Evolutionary conservation across 768 basidiomycete species (phyloP).

Genomic region (Leccinellum luteum): DNA sequence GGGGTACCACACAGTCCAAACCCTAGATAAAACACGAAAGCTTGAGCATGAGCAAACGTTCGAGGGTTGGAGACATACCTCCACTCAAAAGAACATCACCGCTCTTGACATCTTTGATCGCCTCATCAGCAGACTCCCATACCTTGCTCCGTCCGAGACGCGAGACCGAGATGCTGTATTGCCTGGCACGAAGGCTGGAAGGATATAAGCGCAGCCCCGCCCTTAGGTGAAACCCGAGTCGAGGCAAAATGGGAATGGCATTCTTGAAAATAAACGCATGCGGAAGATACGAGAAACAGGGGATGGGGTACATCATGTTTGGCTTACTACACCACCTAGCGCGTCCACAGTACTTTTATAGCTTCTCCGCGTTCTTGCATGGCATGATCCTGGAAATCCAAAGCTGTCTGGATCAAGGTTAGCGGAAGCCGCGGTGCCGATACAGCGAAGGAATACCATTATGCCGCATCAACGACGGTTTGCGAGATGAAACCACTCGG

Average conservation of each 20-base stretch:
- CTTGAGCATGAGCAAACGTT: neutral
- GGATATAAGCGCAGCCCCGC: constrained; percentile 5
- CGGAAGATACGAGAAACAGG: neutral
- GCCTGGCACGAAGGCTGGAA: neutral
- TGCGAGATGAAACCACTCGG: no score
- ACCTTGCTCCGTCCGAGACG: constrained; percentile 48
- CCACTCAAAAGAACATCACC: constrained; percentile 75
- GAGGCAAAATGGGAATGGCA: constrained; percentile 4
- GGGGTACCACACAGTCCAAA: constrained; percentile 89
- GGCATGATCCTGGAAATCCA: neutral
- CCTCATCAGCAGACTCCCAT: constrained; percentile 75
- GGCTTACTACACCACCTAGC: neutral
- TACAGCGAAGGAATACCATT: constrained; percentile 1
- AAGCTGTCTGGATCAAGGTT: neutral
- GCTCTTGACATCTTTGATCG: constrained; percentile 76
- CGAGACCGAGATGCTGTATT: constrained; percentile 4
- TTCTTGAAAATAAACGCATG: neutral
- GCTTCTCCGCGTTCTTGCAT: neutral
- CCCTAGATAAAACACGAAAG: constrained; percentile 42
- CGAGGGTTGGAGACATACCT: constrained; percentile 46
- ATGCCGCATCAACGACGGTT: neutral
- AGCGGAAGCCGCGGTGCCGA: neutral
- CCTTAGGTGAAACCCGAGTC: neutral
- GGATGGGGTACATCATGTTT: neutral
- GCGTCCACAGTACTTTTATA: constrained; percentile 13